These are phyloP conservation scores for Carnegiea gigantea DNA, from an alignment of 179 eudicot species.

Conservation along the genomic window DNA sequence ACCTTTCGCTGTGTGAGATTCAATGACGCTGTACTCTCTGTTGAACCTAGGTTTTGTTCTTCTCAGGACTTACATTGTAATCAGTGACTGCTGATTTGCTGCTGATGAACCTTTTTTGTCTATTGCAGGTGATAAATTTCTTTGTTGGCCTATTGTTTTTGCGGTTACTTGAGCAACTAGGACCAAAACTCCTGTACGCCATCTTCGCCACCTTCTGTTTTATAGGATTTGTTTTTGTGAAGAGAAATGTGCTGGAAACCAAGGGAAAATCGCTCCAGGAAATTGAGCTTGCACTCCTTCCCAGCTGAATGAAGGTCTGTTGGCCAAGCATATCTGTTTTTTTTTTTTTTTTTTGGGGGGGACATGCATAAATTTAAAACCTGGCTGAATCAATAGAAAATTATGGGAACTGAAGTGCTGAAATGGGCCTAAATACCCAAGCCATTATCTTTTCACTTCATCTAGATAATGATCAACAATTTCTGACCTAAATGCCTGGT, in stretches of 20 bases:
- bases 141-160: constrained; percentile 79
- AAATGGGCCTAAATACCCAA: background rate
- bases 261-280: constrained; percentile 91
- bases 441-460: background rate
- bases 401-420: background rate
- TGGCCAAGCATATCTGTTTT: background rate
- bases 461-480: background rate
- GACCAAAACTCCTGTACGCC: constrained; percentile 68
- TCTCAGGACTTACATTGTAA: background rate
- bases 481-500: background rate
- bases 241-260: constrained; percentile 81
- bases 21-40: background rate
- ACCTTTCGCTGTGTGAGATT: background rate
- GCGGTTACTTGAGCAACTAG: constrained; percentile 77
- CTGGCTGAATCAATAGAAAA: background rate
- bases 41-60: background rate
- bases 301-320: constrained; percentile 52
- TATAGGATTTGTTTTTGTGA: constrained; percentile 62
- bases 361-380: background rate
- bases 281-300: constrained; percentile 83
- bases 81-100: background rate
- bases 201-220: constrained; percentile 70
- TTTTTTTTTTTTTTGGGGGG: background rate
- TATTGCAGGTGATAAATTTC: constrained; percentile 74
- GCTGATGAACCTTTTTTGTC: constrained; percentile 15